A percentile compares a stretch with the other conserved stretches of the same genome.
Evolutionary conservation across 768 basidiomycete species (phyloP).

Genomic region (Lepiota venenata): DNA sequence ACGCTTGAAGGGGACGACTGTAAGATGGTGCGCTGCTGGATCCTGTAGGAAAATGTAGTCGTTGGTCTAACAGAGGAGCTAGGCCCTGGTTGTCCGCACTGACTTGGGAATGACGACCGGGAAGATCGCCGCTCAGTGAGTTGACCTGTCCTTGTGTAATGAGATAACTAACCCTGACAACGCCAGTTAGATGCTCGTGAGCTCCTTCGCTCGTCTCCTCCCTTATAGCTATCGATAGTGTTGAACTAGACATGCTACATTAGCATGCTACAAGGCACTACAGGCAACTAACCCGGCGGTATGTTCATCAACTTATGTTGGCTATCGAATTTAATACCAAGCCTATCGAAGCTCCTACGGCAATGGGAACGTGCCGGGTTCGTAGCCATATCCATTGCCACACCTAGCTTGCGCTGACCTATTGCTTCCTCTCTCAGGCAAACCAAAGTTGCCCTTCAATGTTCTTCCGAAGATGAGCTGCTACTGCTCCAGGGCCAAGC

Average conservation of each 20-base stretch:
- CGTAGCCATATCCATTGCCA: constrained; percentile 8
- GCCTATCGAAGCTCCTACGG: constrained; percentile 53
- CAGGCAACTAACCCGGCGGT: constrained; percentile 72
- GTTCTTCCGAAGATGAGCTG: constrained; percentile 78
- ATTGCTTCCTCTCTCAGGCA: constrained; percentile 49
- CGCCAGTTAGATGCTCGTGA: constrained; percentile 10
- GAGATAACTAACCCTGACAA: background rate
- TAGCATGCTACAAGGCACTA: constrained; percentile 90
- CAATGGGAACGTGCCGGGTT: constrained; percentile 93
- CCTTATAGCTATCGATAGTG: constrained; percentile 22
- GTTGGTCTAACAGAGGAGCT: constrained; percentile 27
- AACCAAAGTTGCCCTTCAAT: constrained; percentile 91
- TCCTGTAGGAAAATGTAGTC: background rate
- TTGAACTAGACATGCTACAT: constrained; percentile 68
- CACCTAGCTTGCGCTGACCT: background rate
- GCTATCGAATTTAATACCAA: background rate
- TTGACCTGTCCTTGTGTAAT: constrained; percentile 7
- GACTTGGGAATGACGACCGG: constrained; percentile 61
- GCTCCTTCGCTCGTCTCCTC: background rate
- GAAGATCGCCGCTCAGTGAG: constrained; percentile 77
- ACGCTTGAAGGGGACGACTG: background rate
- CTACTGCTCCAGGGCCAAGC: constrained; percentile 83
- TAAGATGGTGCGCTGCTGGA: background rate
- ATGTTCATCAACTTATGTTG: constrained; percentile 4
- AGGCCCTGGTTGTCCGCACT: constrained; percentile 42